These are phyloP conservation scores for Moesziomyces globuligerus DNA, from an alignment of 1,284 basidiomycete species.

Conservation along the genomic window DNA sequence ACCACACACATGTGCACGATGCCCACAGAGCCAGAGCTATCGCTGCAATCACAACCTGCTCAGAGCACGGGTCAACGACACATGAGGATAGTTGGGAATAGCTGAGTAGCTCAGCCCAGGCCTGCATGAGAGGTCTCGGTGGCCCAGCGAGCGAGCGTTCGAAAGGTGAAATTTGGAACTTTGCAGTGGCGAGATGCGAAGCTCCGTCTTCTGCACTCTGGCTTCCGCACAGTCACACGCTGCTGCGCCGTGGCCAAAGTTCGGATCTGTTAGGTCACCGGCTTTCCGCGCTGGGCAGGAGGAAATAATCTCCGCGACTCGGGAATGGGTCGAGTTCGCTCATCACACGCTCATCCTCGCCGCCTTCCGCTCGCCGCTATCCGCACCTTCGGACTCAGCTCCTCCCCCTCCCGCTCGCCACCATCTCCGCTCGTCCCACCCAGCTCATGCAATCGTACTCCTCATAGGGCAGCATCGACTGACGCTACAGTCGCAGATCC, in stretches of 20 bases:
- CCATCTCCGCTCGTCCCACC: slow-evolving; percentile 1
- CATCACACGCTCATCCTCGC: slow-evolving; percentile 5
- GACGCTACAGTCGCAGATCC: slow-evolving; percentile 1
- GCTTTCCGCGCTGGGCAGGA: no score
- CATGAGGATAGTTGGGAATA: background rate
- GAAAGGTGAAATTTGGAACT: background rate
- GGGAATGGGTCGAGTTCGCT: slow-evolving; percentile 9
- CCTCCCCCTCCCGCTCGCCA: slow-evolving; percentile 6
- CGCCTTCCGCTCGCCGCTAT: slow-evolving; percentile 6
- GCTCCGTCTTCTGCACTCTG: slow-evolving; percentile 17
- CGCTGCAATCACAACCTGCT: no score
- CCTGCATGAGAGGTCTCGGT: no score
- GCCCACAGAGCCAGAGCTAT: no score
- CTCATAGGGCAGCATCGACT: background rate
- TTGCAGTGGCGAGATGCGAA: slow-evolving; percentile 1
- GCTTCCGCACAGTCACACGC: background rate
- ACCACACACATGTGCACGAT: background rate
- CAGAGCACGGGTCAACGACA: no score
- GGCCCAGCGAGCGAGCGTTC: background rate
- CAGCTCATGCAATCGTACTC: background rate
- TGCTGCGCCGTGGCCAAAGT: background rate
- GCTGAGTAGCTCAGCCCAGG: no score
- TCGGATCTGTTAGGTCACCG: no score
- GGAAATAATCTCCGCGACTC: slow-evolving; percentile 16
- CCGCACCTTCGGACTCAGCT: background rate